Base-by-base conservation (phyloP, 768 basidiomycete species). In the Lactifluus volemus region DNA sequence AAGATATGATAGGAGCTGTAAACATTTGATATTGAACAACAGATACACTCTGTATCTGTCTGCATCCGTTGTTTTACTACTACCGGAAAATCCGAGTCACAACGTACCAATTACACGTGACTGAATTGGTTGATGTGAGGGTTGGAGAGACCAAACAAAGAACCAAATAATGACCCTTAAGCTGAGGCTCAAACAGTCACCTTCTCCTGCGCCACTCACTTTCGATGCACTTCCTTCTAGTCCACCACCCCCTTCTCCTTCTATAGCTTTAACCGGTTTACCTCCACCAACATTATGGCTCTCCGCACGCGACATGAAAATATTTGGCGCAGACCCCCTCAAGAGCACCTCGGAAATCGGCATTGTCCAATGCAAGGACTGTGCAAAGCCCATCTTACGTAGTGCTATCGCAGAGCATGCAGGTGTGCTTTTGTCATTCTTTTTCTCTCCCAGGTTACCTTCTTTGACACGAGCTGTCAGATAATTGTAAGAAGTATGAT, bases 271-370 rank as follows among this genome's bases (percentile, higher is more conserved):
- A 1, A 34, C 59, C 21, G 47, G 38, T 10, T 73, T 84, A 3
- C 79, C 82, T 0, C 90, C 92, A 0, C 92, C 92, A 0, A 88
- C 90, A 25, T 80, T 84, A 75, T 92, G 91, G 85, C 84, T 95
- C 14, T 82, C 87, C 30, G 90, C 88, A 8, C 80, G 81, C 50
- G 90, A 94, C 68, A 94, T 92, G 92, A 88, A 86, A 76, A 79
- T 88, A 63, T 96, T 89, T 72, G 92, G 92, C 36, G 78, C 85
- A 2, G 78, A 85, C 58, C 90, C 92, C 6, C 78, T 95, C 32
- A 56, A 61, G 15, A 79, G 79, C 49, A 60, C 63, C 9, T 83
- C 84, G 2, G 86, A 89, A 59, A 72, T 88, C 11, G 80, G 80
- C 34, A 71, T 84, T 41, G 83, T 88, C 58, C 84, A 80, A 57